Base-by-base conservation (phyloP, 2,329 filamentous ascomycete species). In the Fusarium sp. region DNA sequence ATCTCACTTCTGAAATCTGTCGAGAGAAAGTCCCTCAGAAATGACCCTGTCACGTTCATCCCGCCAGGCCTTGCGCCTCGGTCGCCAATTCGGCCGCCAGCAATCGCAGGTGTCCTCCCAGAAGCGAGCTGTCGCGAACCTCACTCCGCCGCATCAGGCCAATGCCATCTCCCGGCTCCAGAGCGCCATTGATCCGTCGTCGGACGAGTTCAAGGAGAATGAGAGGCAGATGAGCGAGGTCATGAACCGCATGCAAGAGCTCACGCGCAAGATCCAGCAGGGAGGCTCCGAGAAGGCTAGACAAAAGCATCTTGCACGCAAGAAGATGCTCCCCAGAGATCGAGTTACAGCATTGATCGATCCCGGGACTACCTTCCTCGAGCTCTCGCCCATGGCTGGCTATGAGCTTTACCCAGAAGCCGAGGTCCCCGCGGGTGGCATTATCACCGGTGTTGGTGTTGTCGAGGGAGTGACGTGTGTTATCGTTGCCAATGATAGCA, bases 401-500 rank as follows among this genome's bases (percentile, higher is more conserved):
- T 89, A 98, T 80, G 92, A 93, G 67, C 87, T 98, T 60, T 98
- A 98, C 79, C 90, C 92, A 0, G 94, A 93, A 65, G 95, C 96
- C 66, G 94, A 98, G 17, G 93, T 98, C 2, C 94, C 96, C 0
- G 92, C 94, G 0, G 96, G 93, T 29, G 96, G 95, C 8, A 96
- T 99, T 75, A 94, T 99, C 67, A 97, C 96, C 0, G 96, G 96
- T 1, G 91, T 98, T 61, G 96, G 96, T 4, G 92, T 93, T 2
- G 93, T 99, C 29, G 93, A 96, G 80, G 96, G 96, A 16, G 94
- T 98, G 29, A 92, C 92, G 44, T 98, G 96, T 82, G 92, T 98
- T 85, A 93, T 98, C 77, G 93, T 98, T 58, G 95, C 95, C 66
- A 98, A 98, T 81, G 96, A 98, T 81, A 97, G 94, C 85, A 98